phyloP scores from a whole-genome alignment of 176 grass and related monocot species.

The Alopecurus myosuroides region DNA sequence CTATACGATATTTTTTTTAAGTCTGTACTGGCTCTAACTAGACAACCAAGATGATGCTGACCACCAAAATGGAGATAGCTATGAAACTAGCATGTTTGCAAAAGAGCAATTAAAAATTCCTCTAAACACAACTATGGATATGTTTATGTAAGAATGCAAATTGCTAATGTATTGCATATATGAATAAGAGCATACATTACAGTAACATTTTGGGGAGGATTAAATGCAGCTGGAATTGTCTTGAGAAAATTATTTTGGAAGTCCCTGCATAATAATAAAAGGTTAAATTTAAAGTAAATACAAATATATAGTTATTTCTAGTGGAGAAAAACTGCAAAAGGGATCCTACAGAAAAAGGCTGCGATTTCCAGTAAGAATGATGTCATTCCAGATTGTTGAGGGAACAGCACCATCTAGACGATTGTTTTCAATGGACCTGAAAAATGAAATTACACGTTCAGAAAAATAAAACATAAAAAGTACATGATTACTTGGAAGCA shows the following conservation, averaged over 20 bases:
- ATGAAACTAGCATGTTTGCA: neutral
- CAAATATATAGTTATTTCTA: slow-evolving; percentile 13
- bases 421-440: slow-evolving; percentile 75
- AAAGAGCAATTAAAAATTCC: neutral
- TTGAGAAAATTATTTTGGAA: slow-evolving; percentile 85
- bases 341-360: slow-evolving; percentile 76
- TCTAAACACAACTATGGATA: neutral
- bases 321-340: neutral
- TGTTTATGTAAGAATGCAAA: slow-evolving; percentile 3
- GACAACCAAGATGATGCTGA: neutral
- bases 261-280: slow-evolving; percentile 47
- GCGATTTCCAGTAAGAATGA: slow-evolving; percentile 33
- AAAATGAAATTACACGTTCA: slow-evolving; percentile 10
- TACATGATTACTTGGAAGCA: neutral
- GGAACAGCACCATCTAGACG: slow-evolving; percentile 60
- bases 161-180: slow-evolving; percentile 10
- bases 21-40: slow-evolving; percentile 1
- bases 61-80: neutral
- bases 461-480: neutral
- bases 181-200: slow-evolving; percentile 56
- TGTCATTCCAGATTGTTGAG: slow-evolving; percentile 57
- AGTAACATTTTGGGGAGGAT: slow-evolving; percentile 74
- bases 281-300: neutral
- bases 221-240: slow-evolving; percentile 43
- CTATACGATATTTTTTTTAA: no score